Evolutionary conservation across 2,329 filamentous ascomycete genomes (phyloP).

Genomic region (Pseudogymnoascus sp.): DNA sequence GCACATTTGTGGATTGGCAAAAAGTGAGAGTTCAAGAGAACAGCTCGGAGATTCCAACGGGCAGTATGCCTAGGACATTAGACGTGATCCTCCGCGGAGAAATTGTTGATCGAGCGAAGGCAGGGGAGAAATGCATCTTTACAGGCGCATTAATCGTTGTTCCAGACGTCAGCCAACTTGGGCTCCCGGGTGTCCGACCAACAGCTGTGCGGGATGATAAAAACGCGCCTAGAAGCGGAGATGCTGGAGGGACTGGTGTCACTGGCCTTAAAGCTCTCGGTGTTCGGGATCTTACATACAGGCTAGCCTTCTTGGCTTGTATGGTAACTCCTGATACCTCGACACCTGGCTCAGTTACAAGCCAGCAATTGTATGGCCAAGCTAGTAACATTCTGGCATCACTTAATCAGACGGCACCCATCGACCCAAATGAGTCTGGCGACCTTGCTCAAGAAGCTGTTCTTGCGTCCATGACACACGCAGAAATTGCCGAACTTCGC

Average conservation of each 20-base stretch:
- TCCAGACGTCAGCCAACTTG: constrained; percentile 90
- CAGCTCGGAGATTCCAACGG: constrained; percentile 94
- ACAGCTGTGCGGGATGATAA: constrained; percentile 79
- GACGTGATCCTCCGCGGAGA: constrained; percentile 94
- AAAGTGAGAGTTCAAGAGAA: constrained; percentile 98
- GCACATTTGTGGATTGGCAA: constrained; percentile 98
- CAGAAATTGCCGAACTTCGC: constrained; percentile 87
- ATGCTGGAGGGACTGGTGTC: constrained; percentile 78
- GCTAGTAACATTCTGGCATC: constrained; percentile 79
- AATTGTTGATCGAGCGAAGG: constrained; percentile 95
- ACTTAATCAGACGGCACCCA: constrained; percentile 63
- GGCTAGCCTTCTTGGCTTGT: constrained; percentile 91
- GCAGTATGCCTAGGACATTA: constrained; percentile 97
- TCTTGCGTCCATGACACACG: constrained; percentile 72
- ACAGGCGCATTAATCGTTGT: constrained; percentile 94
- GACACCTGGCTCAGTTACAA: constrained; percentile 66
- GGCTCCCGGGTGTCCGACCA: constrained; percentile 76
- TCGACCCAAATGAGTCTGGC: constrained; percentile 63
- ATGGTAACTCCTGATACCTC: constrained; percentile 90
- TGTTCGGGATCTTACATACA: constrained; percentile 90
- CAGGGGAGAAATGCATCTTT: constrained; percentile 97
- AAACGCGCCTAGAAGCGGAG: constrained; percentile 63
- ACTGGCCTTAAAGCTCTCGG: constrained; percentile 85
- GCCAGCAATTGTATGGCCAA: constrained; percentile 62
- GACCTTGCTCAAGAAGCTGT: constrained; percentile 84